A percentile compares a stretch with the other conserved stretches of the same genome.
Conservation (phyloP, 345 rosid species). For the Mallotus nudiflorus region DNA sequence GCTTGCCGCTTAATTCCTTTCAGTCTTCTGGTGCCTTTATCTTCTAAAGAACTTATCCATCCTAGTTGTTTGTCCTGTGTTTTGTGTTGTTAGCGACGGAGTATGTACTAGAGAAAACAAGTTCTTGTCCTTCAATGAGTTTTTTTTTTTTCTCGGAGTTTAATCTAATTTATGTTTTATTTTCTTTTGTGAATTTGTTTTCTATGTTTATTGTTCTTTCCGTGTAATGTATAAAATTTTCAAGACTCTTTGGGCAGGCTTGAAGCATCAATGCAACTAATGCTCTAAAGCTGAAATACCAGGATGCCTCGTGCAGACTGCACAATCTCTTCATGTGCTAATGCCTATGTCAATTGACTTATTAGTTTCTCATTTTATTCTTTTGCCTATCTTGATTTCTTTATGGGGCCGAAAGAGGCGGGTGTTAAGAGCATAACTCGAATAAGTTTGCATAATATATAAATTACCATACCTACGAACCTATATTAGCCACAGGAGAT, state of each 20-base stretch:
- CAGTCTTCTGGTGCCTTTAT: neutral
- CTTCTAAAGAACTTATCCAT: neutral
- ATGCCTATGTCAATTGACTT: neutral
- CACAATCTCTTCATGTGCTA: neutral
- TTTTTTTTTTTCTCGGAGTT: neutral
- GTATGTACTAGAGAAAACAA: neutral
- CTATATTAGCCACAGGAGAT: neutral
- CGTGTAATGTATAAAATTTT: neutral
- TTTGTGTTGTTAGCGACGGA: conserved; percentile 17
- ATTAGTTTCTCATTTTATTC: neutral
- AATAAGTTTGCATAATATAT: neutral
- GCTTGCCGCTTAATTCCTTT: neutral
- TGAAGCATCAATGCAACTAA: no score
- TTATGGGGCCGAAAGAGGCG: neutral
- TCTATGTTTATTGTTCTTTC: neutral
- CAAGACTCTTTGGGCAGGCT: neutral
- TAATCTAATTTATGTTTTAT: neutral
- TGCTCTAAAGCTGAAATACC: neutral
- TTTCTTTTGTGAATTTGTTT: neutral
- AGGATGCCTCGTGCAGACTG: neutral
- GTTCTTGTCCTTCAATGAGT: conserved; percentile 6
- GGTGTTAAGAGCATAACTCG: neutral
- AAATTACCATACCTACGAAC: neutral
- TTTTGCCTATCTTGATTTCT: neutral
- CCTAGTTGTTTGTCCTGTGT: neutral